Conservation (phyloP, 176 grass and related monocot species). For the Cymbopogon citratus region DNA sequence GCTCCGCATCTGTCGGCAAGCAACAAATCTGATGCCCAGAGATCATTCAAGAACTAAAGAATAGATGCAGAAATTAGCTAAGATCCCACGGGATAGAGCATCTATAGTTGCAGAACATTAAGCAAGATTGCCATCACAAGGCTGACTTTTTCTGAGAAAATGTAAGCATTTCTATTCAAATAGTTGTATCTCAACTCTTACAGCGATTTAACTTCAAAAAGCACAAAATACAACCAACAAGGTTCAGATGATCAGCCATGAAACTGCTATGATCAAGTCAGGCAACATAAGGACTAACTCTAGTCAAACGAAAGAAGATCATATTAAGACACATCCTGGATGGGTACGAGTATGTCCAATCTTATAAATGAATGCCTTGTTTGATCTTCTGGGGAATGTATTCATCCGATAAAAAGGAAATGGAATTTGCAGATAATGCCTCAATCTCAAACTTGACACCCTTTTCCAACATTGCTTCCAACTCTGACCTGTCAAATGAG, state of each 20-base stretch:
- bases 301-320: neutral
- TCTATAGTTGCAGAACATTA: neutral
- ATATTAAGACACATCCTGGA: neutral
- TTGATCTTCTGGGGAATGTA: constrained; percentile 82
- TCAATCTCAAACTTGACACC: constrained; percentile 97
- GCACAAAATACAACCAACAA: neutral
- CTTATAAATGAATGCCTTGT: constrained; percentile 55
- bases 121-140: neutral
- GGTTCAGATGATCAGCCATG: constrained; percentile 7
- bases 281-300: neutral
- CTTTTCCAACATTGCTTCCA: constrained; percentile 76
- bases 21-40: neutral
- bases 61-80: neutral
- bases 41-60: neutral
- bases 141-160: neutral
- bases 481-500: constrained; percentile 53
- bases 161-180: neutral
- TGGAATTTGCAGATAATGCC: constrained; percentile 73
- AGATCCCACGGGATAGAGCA: neutral
- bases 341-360: constrained; percentile 10
- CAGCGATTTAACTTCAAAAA: too few species aligned
- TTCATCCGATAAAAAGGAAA: constrained; percentile 76
- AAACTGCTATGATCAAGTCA: neutral
- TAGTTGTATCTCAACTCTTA: neutral
- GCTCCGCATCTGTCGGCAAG: neutral